These are phyloP conservation scores for Suhomyces coccinellae DNA, from an alignment of 1,139 yeast genomes.

Conservation along the genomic window DNA sequence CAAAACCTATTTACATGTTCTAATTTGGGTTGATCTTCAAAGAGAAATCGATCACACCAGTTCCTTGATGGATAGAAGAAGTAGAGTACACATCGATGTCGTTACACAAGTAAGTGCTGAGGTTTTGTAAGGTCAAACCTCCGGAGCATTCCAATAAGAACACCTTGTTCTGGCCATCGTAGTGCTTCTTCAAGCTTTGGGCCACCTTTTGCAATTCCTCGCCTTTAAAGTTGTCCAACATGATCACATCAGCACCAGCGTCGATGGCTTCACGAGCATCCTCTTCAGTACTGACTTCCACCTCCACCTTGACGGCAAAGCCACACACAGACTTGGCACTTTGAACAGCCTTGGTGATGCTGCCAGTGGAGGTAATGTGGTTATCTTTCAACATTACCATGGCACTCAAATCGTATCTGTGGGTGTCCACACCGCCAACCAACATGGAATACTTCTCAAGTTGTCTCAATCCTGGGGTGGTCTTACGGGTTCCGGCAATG, in stretches of 20 bases:
- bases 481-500: conserved; percentile 96
- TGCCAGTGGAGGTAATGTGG: conserved; percentile 90
- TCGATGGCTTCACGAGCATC: conserved; percentile 91
- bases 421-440: conserved; percentile 93
- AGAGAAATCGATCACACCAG: conserved; percentile 77
- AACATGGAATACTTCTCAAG: conserved; percentile 92
- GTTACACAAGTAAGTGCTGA: conserved; percentile 64
- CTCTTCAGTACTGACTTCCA: conserved; percentile 77
- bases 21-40: conserved; percentile 59
- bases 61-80: conserved; percentile 91
- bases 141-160: conserved; percentile 90
- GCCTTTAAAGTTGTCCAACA: conserved; percentile 88
- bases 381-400: conserved; percentile 98
- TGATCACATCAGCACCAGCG: conserved; percentile 94
- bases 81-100: conserved; percentile 91
- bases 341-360: conserved; percentile 79
- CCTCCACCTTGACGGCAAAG: conserved; percentile 87
- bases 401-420: conserved; percentile 84
- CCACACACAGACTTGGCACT: conserved; percentile 83
- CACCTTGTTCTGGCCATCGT: conserved; percentile 46
- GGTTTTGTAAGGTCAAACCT: conserved; percentile 73
- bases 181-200: conserved; percentile 54
- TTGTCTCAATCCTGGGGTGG: conserved; percentile 91
- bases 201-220: conserved; percentile 69
- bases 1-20: background rate